These are phyloP conservation scores for Leishmania tarentolae DNA, from an alignment of 208 protist species.

Conservation along the genomic window DNA sequence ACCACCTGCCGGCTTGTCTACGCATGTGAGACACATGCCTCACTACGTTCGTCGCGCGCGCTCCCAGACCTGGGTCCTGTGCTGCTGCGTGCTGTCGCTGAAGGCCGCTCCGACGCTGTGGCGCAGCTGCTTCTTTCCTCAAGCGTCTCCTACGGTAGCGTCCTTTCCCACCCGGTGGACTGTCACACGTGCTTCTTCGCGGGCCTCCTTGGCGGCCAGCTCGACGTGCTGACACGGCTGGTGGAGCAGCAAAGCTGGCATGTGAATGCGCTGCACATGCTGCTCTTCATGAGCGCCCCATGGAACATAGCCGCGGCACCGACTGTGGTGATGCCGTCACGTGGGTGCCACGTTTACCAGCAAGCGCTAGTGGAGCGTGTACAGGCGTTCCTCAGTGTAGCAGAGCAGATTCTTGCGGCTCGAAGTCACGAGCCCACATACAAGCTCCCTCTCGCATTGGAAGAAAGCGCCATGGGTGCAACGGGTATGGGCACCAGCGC, in stretches of 20 bases:
- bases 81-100: conserved; percentile 59
- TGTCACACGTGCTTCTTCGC: conserved; percentile 59
- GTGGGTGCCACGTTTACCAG: conserved; percentile 26
- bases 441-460: neutral
- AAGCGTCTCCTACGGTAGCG: conserved; percentile 68
- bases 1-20: conserved; percentile 75
- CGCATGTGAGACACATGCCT: conserved; percentile 52
- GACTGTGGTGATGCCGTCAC: neutral
- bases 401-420: conserved; percentile 5
- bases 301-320: conserved; percentile 16
- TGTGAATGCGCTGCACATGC: conserved; percentile 58
- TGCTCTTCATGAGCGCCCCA: conserved; percentile 49
- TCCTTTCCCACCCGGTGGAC: conserved; percentile 31
- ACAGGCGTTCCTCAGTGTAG: conserved; percentile 20
- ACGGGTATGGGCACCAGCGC: neutral
- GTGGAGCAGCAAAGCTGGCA: conserved; percentile 70
- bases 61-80: conserved; percentile 80
- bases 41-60: conserved; percentile 47
- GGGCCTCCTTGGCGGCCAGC: conserved; percentile 63
- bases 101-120: conserved; percentile 61
- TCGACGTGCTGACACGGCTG: conserved; percentile 58
- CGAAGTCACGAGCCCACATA: neutral
- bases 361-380: conserved; percentile 18
- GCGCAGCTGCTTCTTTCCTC: conserved; percentile 60
- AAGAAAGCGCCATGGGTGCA: neutral